Percentiles rank a stretch among this genome's conserved stretches.
These are phyloP conservation scores for Septoria linicola DNA, from an alignment of 2,329 filamentous ascomycete genomes.

Conservation along the genomic window DNA sequence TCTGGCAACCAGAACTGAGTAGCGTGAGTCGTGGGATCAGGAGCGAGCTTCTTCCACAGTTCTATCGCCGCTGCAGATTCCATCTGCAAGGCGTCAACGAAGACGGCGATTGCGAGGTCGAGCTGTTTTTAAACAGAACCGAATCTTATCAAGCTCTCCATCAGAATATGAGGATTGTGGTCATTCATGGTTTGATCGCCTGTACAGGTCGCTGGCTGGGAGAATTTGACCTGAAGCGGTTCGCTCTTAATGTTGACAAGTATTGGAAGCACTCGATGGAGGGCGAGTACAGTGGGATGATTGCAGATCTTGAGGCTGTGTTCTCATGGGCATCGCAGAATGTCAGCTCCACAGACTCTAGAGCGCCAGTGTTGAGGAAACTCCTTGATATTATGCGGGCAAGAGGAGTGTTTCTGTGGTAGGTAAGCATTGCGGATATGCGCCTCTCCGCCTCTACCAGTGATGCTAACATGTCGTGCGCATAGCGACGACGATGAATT, in stretches of 20 bases:
- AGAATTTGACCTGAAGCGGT: constrained; percentile 15
- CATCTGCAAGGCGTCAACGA: constrained; percentile 20
- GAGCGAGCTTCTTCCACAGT: constrained; percentile 10
- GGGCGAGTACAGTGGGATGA: constrained; percentile 20
- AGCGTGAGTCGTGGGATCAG: constrained; percentile 7
- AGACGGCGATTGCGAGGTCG: constrained; percentile 17
- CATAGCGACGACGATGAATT: constrained; percentile 11
- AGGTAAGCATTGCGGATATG: not conserved
- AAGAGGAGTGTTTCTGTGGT: constrained; percentile 15
- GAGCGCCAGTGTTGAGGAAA: constrained; percentile 9
- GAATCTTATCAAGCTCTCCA: constrained; percentile 14
- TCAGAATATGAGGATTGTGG: constrained; percentile 18
- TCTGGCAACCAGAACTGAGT: constrained; percentile 13
- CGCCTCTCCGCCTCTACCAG: too few species aligned
- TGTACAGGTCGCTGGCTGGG: constrained; percentile 16
- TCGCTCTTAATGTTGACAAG: constrained; percentile 16
- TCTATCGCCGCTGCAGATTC: constrained; percentile 20
- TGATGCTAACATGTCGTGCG: not conserved
- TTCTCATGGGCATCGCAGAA: constrained; percentile 7
- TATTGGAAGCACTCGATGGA: constrained; percentile 21
- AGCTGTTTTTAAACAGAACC: constrained; percentile 15
- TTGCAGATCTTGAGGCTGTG: constrained; percentile 13
- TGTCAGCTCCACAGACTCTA: constrained; percentile 11
- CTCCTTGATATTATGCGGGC: constrained; percentile 15
- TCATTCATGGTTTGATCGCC: constrained; percentile 17